Base-by-base conservation (phyloP, 768 basidiomycete species). In the Boletus reticuloceps region DNA sequence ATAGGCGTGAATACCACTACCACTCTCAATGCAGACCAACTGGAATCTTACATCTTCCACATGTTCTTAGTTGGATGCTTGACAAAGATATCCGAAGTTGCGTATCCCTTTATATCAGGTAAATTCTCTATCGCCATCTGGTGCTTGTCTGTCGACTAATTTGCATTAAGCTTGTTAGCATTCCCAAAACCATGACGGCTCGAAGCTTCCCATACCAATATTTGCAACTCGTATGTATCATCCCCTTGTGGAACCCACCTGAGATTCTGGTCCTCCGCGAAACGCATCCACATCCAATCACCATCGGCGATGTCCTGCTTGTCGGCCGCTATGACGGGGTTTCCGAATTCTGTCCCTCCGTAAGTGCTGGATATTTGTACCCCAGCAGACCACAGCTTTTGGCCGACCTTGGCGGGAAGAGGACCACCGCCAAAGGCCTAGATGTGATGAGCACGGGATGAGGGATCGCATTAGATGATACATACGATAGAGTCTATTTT, bases 21-120 rank as follows among this genome's bases (percentile, higher is more conserved):
- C 34, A 36, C 34, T 14, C 11, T 36, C 34, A 14, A 36, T 14
- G 4, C 14, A 41, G 4, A 14, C 4, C 11, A 6, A 20, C 25
- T 14, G 41, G 29, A 9, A n/a, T 45, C 58, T n/a, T 13, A 58
- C 58, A 59, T 58, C 43, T 37, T 52, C 58, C 58, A 59, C 54
- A 58, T 36, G 2, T 70, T 58, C 22, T 73, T 75, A 0, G 74
- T 74, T 0, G 80, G 79, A 55, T 82, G 80, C 25, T 62, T 70
- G 12, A 72, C 55, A 50, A 75, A 77, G 5, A 82, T 54, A 62
- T 80, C 80, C 0, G 72, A 70, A 0, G 75, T 78, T 0, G 74
- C 76, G 50, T 77, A 56, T 2, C 60, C 60, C n/a, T 74, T 50
- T 0, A 61, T 54, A 1, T 75, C 77, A 1, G 68, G 53, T 8